Evolutionary conservation across 441 rosid genomes (phyloP).

Genomic region (Hypseocharis bilobata): DNA sequence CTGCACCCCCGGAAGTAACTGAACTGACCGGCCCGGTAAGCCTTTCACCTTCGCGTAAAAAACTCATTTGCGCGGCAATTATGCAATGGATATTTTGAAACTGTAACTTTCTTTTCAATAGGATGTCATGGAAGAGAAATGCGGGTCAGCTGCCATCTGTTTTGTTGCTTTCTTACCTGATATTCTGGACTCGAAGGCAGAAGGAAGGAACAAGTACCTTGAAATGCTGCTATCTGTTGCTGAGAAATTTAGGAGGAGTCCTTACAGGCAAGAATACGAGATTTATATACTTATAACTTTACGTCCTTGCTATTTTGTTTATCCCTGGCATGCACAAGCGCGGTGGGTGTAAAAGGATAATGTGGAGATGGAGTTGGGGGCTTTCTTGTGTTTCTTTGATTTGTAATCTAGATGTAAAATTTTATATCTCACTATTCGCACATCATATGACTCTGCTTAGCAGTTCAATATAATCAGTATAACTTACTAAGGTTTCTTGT

Average conservation of each 20-base stretch:
- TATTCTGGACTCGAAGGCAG: slow-evolving; percentile 92
- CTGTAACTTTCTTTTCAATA: slow-evolving; percentile 23
- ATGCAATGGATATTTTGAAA: slow-evolving; percentile 1
- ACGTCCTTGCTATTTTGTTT: no score
- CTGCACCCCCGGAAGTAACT: slow-evolving; percentile 79
- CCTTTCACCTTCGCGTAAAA: slow-evolving; percentile 7
- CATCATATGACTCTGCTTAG: no score
- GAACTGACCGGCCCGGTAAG: slow-evolving; percentile 75
- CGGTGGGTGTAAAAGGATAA: no score
- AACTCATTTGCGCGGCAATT: slow-evolving; percentile 7
- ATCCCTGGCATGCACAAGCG: no score
- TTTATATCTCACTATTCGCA: no score
- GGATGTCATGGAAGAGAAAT: slow-evolving; percentile 85
- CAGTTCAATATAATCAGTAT: no score
- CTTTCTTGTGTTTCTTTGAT: no score
- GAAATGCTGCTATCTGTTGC: slow-evolving; percentile 71
- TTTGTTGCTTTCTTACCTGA: slow-evolving; percentile 91
- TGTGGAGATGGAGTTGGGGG: no score
- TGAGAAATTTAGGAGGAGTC: slow-evolving; percentile 77
- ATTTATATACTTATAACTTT: neutral
- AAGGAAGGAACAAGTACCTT: slow-evolving; percentile 85
- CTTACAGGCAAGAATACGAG: slow-evolving; percentile 57
- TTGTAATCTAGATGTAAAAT: neutral
- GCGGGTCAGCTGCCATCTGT: slow-evolving; percentile 91
- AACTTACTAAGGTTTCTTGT: no score